Base-by-base conservation (phyloP, 805 yeast genomes). In the Yamadazyma phyllophila region DNA sequence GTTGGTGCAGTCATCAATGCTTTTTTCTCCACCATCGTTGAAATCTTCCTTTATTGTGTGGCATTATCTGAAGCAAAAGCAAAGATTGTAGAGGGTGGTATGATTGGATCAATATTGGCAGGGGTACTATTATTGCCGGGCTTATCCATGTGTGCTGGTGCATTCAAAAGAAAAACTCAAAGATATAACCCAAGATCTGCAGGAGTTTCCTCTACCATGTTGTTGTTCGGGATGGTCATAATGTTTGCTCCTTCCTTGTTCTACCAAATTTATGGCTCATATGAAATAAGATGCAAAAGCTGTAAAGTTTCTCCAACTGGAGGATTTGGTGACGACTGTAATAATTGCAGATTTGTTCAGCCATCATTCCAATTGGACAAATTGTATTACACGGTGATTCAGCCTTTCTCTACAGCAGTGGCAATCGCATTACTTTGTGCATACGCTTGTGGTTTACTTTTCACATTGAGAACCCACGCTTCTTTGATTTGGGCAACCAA, bases 1-100 rank as follows among this genome's bases (percentile, higher is more conserved):
- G 82, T 94, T 48, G 98, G 98, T 71, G 99, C 99, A 1, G 97
- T 91, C 0, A 90, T 94, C 56, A 94, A 94, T 63, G 99, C 99
- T 0, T 92, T 94, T 59, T 94, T 94, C 74, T 91, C 98, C 1
- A 91, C 99, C 0, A 78, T 94, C 41, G 98, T 94, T 6, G 99
- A 94, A 62, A 86, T 94, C 7, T 94, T 84, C 63, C 69, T 92
- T 40, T 94, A 94, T 63, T 85, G 96, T 65, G 96, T 92, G 15
- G 98, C 99, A 0, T 71, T 94, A 49, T 73, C 80, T 43, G 95
- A 91, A 60, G 78, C 82, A 2, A 92, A 94, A 61, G 96, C 96
- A 1, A 78, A 81, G 43, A 74, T 94, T 17, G 99, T 94, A 3
- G 99, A 94, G 67, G 99, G 99, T 16, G 86, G 96, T 9, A 82